These are phyloP conservation scores for Elsinoe ampelina DNA, from an alignment of 2,329 filamentous ascomycete genomes.

Conservation along the genomic window DNA sequence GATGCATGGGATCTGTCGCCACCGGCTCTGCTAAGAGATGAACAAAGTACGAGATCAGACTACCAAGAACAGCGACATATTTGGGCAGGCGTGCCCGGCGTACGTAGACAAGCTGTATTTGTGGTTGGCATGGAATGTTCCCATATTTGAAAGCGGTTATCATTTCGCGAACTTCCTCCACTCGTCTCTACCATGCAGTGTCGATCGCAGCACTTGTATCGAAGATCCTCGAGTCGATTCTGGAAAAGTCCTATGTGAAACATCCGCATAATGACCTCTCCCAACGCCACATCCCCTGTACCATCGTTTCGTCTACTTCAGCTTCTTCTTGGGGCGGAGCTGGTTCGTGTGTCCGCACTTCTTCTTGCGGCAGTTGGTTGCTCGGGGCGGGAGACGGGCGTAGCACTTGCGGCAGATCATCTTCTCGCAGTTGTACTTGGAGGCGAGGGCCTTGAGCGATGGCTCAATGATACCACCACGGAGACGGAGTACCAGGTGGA, in stretches of 20 bases:
- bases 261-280: conserved; percentile 8
- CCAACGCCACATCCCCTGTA: conserved; percentile 3
- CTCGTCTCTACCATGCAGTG: too few species aligned
- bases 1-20: too few species aligned
- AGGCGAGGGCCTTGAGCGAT: conserved; percentile 93
- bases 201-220: neutral
- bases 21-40: too few species aligned
- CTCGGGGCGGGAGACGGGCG: conserved; percentile 87
- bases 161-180: too few species aligned
- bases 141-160: too few species aligned
- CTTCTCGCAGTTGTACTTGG: conserved; percentile 99
- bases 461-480: conserved; percentile 99
- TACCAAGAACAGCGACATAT: too few species aligned
- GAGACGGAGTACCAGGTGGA: conserved; percentile 96
- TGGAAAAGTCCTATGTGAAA: conserved; percentile 10
- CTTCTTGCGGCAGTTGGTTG: conserved; percentile 99
- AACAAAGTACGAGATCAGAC: too few species aligned
- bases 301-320: conserved; percentile 62
- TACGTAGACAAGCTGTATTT: too few species aligned
- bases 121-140: too few species aligned
- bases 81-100: too few species aligned
- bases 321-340: conserved; percentile 99
- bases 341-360: conserved; percentile 99
- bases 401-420: conserved; percentile 99
- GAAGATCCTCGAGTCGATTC: conserved; percentile 1